Evolutionary conservation across 1,284 basidiomycete genomes (phyloP).

Genomic region (Rhodotorula sp.): DNA sequence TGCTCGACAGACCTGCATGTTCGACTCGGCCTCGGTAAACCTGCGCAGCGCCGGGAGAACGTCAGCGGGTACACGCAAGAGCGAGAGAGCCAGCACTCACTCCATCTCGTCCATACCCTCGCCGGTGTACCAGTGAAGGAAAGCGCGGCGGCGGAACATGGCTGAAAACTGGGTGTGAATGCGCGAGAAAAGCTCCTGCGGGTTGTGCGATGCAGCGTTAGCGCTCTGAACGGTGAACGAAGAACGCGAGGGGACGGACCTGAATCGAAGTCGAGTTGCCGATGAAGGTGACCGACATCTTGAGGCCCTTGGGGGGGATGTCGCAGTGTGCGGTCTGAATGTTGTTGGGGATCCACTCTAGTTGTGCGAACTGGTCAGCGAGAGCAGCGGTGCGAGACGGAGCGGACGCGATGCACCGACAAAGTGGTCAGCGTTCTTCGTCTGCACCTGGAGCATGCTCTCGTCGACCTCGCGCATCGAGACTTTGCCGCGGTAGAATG

Average conservation of each 20-base stretch:
- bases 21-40: conserved; percentile 62
- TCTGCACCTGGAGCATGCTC: conserved; percentile 81
- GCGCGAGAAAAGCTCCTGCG: conserved; percentile 85
- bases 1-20: too few relatives aligned
- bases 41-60: conserved; percentile 1
- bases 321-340: conserved; percentile 94
- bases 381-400: neutral
- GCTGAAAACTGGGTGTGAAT: conserved; percentile 84
- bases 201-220: too few relatives aligned
- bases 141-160: conserved; percentile 93
- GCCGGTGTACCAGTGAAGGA: conserved; percentile 88
- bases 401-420: conserved; percentile 54
- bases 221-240: too few relatives aligned
- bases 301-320: conserved; percentile 85
- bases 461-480: conserved; percentile 99
- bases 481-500: conserved; percentile 97
- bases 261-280: conserved; percentile 95
- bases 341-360: conserved; percentile 97
- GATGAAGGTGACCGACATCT: conserved; percentile 89
- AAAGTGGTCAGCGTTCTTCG: conserved; percentile 72
- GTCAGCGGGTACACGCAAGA: too few relatives aligned
- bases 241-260: conserved; percentile 17
- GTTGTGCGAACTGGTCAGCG: neutral
- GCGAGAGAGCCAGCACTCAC: conserved; percentile 7
- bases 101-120: conserved; percentile 99